Conservation (phyloP, 768 basidiomycete species). For the Gymnopilus dilepis region DNA sequence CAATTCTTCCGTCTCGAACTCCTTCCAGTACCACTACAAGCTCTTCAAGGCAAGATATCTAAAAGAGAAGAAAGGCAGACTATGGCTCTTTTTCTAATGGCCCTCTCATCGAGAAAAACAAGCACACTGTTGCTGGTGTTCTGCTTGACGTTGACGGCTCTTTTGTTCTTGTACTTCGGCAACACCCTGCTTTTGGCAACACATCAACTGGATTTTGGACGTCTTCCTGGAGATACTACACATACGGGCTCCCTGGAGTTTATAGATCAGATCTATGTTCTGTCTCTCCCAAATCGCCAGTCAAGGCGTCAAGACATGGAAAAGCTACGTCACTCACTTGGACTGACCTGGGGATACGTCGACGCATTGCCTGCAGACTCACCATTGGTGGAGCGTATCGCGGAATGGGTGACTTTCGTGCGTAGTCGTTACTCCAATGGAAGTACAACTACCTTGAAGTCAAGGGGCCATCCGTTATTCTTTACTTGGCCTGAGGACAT, state of each 20-base stretch:
- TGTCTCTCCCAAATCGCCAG: slow-evolving; percentile 61
- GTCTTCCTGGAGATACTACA: neutral
- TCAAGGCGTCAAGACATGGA: slow-evolving; percentile 69
- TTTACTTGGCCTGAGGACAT: slow-evolving; percentile 46
- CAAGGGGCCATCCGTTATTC: neutral
- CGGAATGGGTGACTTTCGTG: slow-evolving; percentile 45
- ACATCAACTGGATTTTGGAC: neutral
- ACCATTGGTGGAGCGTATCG: slow-evolving; percentile 43
- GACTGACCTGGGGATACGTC: slow-evolving; percentile 57
- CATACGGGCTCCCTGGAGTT: slow-evolving; percentile 36
- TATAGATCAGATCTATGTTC: slow-evolving; percentile 53
- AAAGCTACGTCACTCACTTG: slow-evolving; percentile 47
- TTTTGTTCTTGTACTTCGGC: neutral
- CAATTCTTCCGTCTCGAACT: too few species aligned
- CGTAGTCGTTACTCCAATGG: slow-evolving; percentile 30
- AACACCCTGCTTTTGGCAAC: neutral
- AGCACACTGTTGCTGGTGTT: neutral
- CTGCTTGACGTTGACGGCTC: neutral
- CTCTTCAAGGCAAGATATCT: too few species aligned
- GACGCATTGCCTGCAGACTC: slow-evolving; percentile 51
- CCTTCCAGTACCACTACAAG: too few species aligned
- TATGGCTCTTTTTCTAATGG: neutral
- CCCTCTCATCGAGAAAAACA: neutral
- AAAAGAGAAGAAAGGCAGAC: too few species aligned
- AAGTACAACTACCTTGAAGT: neutral